Conservation (phyloP, 208 protist genomes). For the Dictyostelium gargantuum region DNA sequence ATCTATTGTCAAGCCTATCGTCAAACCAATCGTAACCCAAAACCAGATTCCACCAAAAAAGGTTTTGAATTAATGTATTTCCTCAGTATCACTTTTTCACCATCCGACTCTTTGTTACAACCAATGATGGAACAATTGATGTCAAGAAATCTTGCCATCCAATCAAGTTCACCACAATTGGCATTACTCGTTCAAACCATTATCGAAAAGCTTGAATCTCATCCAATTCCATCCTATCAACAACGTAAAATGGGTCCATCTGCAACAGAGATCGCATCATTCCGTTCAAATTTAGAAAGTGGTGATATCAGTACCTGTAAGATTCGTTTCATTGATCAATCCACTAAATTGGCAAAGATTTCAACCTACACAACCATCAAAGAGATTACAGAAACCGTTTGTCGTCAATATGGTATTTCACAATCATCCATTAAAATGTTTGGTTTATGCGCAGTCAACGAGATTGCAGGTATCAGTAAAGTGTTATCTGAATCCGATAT, state of each 20-base stretch:
- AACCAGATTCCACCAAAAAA: background rate
- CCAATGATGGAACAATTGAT: slow-evolving; percentile 18
- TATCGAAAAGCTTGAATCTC: background rate
- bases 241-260: slow-evolving; percentile 46
- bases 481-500: background rate
- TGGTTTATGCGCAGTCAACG: slow-evolving; percentile 22
- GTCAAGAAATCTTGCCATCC: background rate
- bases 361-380: background rate
- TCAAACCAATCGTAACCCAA: slow-evolving; percentile 63
- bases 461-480: background rate
- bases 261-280: background rate
- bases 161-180: background rate
- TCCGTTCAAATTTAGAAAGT: background rate
- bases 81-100: background rate
- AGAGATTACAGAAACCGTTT: background rate
- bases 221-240: background rate
- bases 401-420: slow-evolving; percentile 4
- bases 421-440: background rate
- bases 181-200: background rate
- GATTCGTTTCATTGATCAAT: slow-evolving; percentile 3
- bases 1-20: slow-evolving; percentile 52
- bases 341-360: background rate
- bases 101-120: background rate
- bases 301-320: slow-evolving; percentile 10
- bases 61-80: slow-evolving; percentile 50